Base-by-base conservation (phyloP, 2,329 filamentous ascomycete species). In the Tolypocladium guangdongense region DNA sequence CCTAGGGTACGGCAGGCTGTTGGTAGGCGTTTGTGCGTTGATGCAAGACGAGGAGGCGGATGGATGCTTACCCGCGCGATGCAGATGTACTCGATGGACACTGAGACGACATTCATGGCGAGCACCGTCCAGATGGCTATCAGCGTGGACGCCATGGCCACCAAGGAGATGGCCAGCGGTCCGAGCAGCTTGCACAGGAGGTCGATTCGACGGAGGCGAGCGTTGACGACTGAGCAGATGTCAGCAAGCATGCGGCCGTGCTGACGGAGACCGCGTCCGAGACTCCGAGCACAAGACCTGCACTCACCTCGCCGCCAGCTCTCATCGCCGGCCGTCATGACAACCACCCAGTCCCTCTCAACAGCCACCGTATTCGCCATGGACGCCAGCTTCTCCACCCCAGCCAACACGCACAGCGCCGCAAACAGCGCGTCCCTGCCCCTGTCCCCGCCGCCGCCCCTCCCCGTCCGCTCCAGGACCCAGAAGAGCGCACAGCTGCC, bases 361-460 rank as follows among this genome's bases (percentile, higher is more conserved):
- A 90, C 76, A 0, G 86, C 74, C 1, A 90, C 78, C 0, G 80
- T 73, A 63, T 89, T 90, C 64, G 82, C 75, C 7, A 84, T 74
- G 1, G 82, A 75, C 16, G 74, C 75, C 10, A 88, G 66, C 64
- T 90, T 90, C 67, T 90, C 87, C 1, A 84, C 61, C 53, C 85
- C 87, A 0, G 84, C 83, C 46, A 88, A 68, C 0, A 80, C 20
- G 0, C 78, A 73, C 2, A 74, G 54, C 0, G 66, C 35, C 0
- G 61, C 63, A 39, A 78, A 67, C 16, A 74, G 3, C 58, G 56
- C 11, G 50, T 51, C 33, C 59, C 52, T 6, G 59, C 32, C 24
- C 51, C 52, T 14, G 33, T 48, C 2, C 57, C 51, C 27, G 27
- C 27, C 27, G 27, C 27, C 27, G 6, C 3, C 27, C 56, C 39